Evolutionary conservation across 148 eudicot genomes (phyloP), one percentile per base, ranked within the genome.

Genomic region (Camellia japonica): DNA sequence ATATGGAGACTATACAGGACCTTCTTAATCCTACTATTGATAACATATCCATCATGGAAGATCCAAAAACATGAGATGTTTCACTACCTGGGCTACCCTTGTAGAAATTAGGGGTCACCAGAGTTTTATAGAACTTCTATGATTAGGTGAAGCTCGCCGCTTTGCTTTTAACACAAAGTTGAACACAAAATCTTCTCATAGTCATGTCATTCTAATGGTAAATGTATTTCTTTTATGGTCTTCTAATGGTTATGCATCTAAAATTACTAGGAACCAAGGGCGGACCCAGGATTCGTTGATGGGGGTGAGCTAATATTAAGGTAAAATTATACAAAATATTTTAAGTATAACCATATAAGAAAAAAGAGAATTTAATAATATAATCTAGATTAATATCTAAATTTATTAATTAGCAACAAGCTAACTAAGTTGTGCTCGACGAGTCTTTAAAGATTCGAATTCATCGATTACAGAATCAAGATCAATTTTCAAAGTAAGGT

Each of bases 1-100:
- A 94, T 81, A 94, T 94, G 98, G 98, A 94, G 84, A 90, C 94
- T 20, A 90, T 92, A 81, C 98, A 94, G 74, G 98, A 94, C 81
- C 93, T 94, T 67, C 97, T 94, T 79, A 84, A 92, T 84, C 98
- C 97, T 65, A 76, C 86, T 73, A 94, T 92, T 81, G 98, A 94
- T 78, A 92, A 89, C 81, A 91, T 94, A 80, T 80, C 92, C 63
- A 94, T 94, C 56, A 75, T 78, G 83, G 98, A 94, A 87, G 98
- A 92, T 72, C 90, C 93, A 69, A 94, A 91, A 83, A 91, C 85
- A 60, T 94, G 98, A 87, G 97, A 94, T 83, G 89, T 94, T 76
- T 89, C 97, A 2, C 84, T 94, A 64, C 98, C 94, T 46, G 94
- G 63, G 98, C 94, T 75, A 89, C 86, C 42, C 54, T 81, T 75